phyloP scores from a whole-genome alignment of 805 yeast genomes.

The Candida peoriensis region DNA sequence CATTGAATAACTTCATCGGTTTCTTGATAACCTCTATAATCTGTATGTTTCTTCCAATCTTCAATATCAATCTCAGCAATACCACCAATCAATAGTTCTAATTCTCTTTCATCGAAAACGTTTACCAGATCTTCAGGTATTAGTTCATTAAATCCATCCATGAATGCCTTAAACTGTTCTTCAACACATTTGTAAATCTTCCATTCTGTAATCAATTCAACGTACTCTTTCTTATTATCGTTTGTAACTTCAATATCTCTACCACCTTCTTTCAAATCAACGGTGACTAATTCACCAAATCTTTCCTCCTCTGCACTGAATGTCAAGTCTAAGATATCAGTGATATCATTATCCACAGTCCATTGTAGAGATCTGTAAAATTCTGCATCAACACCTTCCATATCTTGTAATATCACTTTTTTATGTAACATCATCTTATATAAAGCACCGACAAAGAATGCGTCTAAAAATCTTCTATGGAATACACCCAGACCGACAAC shows the following conservation, averaged over 20 bases:
- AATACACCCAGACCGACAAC: conserved; percentile 97
- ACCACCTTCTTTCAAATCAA: conserved; percentile 89
- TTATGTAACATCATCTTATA: conserved; percentile 96
- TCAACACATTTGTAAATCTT: conserved; percentile 88
- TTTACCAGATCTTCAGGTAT: conserved; percentile 95
- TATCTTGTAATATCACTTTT: conserved; percentile 90
- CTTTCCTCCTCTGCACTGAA: conserved; percentile 89
- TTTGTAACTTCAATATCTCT: conserved; percentile 86
- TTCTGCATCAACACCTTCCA: conserved; percentile 99
- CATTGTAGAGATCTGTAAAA: conserved; percentile 91
- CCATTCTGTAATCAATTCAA: conserved; percentile 94
- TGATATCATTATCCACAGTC: conserved; percentile 93
- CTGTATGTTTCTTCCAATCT: conserved; percentile 99
- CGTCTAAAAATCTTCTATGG: conserved; percentile 97
- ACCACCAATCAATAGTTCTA: conserved; percentile 96
- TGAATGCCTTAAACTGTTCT: conserved; percentile 93
- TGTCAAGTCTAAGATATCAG: conserved; percentile 80
- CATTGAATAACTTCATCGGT: conserved; percentile 95
- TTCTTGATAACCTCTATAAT: conserved; percentile 96
- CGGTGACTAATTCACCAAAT: conserved; percentile 86
- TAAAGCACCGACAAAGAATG: conserved; percentile 96
- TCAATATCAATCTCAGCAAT: conserved; percentile 96
- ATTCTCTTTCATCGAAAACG: conserved; percentile 96
- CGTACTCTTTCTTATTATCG: conserved; percentile 92
- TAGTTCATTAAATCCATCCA: conserved; percentile 95